phyloP scores from a whole-genome alignment of 495 filamentous ascomycete genomes.

The Lepraria neglecta region DNA sequence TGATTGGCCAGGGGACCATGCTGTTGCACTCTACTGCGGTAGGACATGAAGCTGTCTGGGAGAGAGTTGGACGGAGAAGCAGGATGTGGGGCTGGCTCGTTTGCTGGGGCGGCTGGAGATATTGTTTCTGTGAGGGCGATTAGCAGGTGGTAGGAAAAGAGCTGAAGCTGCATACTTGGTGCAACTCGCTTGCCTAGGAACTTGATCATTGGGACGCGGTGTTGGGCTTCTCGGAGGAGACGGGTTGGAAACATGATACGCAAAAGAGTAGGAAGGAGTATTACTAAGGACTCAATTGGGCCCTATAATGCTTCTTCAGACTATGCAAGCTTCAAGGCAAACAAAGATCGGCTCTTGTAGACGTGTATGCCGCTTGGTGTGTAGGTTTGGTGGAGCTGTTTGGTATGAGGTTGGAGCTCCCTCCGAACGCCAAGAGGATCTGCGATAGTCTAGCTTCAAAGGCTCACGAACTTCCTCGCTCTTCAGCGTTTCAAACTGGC shows the following conservation, averaged over 20 bases:
- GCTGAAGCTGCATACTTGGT: constrained; percentile 62
- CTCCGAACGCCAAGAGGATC: background rate
- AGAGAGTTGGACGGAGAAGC: constrained; percentile 55
- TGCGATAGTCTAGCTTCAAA: background rate
- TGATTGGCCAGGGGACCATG: constrained; percentile 75
- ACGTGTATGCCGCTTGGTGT: too few relatives aligned
- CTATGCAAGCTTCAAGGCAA: background rate
- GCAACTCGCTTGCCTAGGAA: constrained; percentile 83
- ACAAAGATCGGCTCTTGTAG: too few relatives aligned
- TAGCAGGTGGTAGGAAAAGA: constrained; percentile 48
- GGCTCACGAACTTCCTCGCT: background rate
- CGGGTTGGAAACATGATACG: constrained; percentile 59
- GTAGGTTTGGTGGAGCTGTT: too few relatives aligned
- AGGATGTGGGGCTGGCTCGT: constrained; percentile 46
- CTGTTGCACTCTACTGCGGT: constrained; percentile 87
- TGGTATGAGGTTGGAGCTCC: too few relatives aligned
- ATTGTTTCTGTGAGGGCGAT: constrained; percentile 9
- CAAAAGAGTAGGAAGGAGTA: constrained; percentile 16
- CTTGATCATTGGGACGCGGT: constrained; percentile 75
- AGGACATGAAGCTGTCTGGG: constrained; percentile 76
- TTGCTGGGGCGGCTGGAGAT: constrained; percentile 13
- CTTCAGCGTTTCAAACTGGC: background rate
- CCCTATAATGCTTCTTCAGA: constrained; percentile 8
- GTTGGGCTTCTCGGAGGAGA: constrained; percentile 50
- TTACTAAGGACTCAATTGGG: background rate